Evolutionary conservation across 805 yeast genomes (phyloP).

Genomic region (Saturnispora sekii): DNA sequence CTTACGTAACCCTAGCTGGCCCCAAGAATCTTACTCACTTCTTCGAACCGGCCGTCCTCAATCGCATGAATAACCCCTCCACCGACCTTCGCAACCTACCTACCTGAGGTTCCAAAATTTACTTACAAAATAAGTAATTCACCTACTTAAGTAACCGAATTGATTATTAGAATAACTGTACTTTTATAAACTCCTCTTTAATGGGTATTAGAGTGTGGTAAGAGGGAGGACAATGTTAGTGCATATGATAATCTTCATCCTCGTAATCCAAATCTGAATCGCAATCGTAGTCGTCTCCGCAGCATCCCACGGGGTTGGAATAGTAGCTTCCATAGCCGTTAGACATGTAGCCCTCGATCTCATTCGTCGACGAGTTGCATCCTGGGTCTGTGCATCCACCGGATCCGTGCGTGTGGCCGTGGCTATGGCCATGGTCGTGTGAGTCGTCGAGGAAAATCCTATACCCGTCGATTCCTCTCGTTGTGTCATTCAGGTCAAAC

Average conservation of each 20-base stretch:
- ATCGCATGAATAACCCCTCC: too few species aligned
- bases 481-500: constrained; percentile 24
- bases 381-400: constrained; percentile 9
- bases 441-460: constrained; percentile 21
- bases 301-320: constrained; percentile 8
- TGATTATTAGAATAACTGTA: not conserved
- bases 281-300: constrained; percentile 15
- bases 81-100: too few species aligned
- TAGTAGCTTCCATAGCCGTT: constrained; percentile 18
- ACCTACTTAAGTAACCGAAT: too few species aligned
- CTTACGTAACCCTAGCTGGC: too few species aligned
- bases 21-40: too few species aligned
- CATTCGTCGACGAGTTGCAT: constrained; percentile 23
- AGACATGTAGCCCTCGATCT: constrained; percentile 27
- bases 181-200: not conserved
- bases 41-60: too few species aligned
- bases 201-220: not conserved
- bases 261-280: constrained; percentile 22
- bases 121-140: too few species aligned
- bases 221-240: not conserved
- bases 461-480: constrained; percentile 31
- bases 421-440: too few species aligned
- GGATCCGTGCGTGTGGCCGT: too few species aligned
- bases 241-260: constrained; percentile 14
- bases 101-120: too few species aligned